Conservation (phyloP, 495 filamentous ascomycete genomes). For the Penicillium turbatum region DNA sequence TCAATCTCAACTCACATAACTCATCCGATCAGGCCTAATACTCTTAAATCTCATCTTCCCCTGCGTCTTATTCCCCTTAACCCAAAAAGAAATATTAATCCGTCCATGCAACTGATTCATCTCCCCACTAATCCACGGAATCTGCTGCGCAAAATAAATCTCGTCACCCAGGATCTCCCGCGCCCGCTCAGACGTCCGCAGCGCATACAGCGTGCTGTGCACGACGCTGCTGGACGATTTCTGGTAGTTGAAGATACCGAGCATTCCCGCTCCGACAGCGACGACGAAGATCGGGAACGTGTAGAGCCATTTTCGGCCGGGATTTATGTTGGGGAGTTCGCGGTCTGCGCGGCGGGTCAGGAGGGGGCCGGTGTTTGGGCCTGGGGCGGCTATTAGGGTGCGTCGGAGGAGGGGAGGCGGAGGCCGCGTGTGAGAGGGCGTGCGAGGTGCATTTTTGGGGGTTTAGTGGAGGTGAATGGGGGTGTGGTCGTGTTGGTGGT, state of each 20-base stretch:
- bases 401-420: conserved; percentile 23
- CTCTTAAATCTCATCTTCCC: conserved; percentile 82
- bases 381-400: conserved; percentile 47
- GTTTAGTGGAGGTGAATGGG: neutral
- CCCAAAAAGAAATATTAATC: conserved; percentile 82
- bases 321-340: conserved; percentile 56
- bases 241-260: conserved; percentile 98
- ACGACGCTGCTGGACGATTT: conserved; percentile 81
- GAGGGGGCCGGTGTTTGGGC: conserved; percentile 58
- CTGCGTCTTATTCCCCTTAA: conserved; percentile 70
- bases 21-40: conserved; percentile 65
- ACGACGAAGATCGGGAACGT: conserved; percentile 56
- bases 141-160: conserved; percentile 82
- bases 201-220: conserved; percentile 78
- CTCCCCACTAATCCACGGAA: conserved; percentile 90
- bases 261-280: conserved; percentile 58
- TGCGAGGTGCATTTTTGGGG: conserved; percentile 8
- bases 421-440: neutral
- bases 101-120: conserved; percentile 91
- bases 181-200: conserved; percentile 72
- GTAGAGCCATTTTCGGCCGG: conserved; percentile 42
- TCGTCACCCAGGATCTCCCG: conserved; percentile 79
- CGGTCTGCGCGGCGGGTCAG: conserved; percentile 77
- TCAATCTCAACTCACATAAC: conserved; percentile 64
- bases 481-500: neutral